A percentile compares a stretch with the other conserved stretches of the same genome.
These are phyloP conservation scores for Solanum pennellii DNA, from an alignment of 257 asterid genomes.

Conservation along the genomic window DNA sequence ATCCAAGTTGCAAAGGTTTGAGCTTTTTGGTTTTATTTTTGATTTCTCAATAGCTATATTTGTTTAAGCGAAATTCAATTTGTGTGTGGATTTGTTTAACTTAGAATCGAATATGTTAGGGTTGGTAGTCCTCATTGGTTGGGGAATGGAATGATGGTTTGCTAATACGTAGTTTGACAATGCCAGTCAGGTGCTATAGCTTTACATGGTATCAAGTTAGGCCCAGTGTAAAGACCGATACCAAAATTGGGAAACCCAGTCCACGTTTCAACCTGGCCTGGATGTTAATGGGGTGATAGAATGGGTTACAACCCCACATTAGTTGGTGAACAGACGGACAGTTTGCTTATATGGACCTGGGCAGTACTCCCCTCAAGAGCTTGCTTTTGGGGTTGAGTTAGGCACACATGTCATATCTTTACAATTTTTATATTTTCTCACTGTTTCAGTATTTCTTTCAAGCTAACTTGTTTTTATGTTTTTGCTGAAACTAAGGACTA, in stretches of 20 bases:
- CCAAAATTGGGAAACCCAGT: neutral
- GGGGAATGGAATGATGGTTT: neutral
- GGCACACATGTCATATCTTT: neutral
- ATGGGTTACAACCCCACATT: neutral
- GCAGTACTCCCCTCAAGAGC: neutral
- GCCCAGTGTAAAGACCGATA: neutral
- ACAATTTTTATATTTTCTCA: neutral
- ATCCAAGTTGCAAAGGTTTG: conserved; percentile 88
- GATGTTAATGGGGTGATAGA: neutral
- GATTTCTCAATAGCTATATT: neutral
- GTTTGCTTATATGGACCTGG: neutral
- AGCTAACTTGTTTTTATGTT: neutral
- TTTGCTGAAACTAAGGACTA: neutral
- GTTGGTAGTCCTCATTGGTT: neutral
- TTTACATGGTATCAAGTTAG: neutral
- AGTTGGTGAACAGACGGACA: neutral
- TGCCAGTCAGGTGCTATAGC: neutral
- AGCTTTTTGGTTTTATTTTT: conserved; percentile 4
- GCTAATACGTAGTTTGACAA: neutral
- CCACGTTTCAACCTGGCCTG: neutral
- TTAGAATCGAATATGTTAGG: neutral
- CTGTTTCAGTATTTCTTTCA: neutral
- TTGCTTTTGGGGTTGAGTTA: neutral
- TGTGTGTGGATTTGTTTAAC: neutral
- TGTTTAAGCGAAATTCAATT: neutral